These are phyloP conservation scores for Populus nigra DNA, from an alignment of 345 rosid genomes.

Conservation along the genomic window DNA sequence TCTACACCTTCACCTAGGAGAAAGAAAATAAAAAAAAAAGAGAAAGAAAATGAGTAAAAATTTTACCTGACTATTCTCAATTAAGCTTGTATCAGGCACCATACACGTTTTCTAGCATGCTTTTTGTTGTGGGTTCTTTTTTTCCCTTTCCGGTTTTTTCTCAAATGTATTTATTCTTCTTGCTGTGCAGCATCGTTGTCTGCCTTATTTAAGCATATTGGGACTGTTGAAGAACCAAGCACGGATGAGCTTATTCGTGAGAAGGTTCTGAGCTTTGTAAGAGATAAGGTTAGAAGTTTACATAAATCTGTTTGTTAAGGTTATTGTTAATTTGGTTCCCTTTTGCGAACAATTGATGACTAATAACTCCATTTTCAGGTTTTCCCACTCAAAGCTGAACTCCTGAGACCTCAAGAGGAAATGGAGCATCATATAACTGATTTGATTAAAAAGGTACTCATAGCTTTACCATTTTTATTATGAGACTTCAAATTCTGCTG, in stretches of 20 bases:
- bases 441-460: conserved; percentile 73
- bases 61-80: background rate
- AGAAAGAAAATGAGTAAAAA: background rate
- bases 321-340: background rate
- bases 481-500: conserved; percentile 1
- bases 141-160: background rate
- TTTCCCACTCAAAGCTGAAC: conserved; percentile 82
- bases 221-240: conserved; percentile 65
- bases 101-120: background rate
- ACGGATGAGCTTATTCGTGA: conserved; percentile 76
- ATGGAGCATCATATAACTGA: conserved; percentile 95
- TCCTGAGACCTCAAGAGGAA: conserved; percentile 90
- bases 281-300: conserved; percentile 68
- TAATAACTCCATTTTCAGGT: conserved; percentile 48
- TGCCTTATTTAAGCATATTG: conserved; percentile 81
- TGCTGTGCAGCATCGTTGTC: conserved; percentile 68
- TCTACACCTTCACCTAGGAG: background rate
- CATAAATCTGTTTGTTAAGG: background rate
- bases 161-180: conserved; percentile 10
- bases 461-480: background rate
- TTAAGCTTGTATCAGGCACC: background rate
- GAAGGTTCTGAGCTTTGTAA: conserved; percentile 73
- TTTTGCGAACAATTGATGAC: conserved; percentile 8
- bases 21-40: background rate
- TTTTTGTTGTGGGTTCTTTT: background rate